phyloP scores from a whole-genome alignment of 495 filamentous ascomycete species.

The Friedmanniomyces endolithicus region DNA sequence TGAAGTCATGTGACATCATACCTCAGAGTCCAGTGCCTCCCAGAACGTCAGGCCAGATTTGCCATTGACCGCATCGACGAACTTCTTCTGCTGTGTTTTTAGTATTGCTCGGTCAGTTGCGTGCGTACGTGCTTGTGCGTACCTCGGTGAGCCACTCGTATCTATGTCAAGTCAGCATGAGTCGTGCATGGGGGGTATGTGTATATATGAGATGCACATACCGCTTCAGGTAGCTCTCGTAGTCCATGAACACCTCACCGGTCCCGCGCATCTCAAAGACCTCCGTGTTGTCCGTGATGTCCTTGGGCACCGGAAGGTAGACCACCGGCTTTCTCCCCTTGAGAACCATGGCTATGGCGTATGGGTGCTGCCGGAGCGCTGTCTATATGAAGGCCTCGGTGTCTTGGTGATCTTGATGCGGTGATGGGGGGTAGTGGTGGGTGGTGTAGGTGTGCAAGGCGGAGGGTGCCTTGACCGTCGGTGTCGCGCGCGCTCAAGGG shows the following conservation, averaged over 20 bases:
- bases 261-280: slow-evolving; percentile 87
- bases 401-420: background rate
- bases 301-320: slow-evolving; percentile 56
- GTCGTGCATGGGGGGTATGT: background rate
- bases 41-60: slow-evolving; percentile 91
- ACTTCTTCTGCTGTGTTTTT: slow-evolving; percentile 49
- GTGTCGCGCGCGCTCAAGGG: background rate
- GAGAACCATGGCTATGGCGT: slow-evolving; percentile 50
- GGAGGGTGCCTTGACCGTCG: background rate
- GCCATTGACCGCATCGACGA: slow-evolving; percentile 90
- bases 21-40: slow-evolving; percentile 85
- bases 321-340: slow-evolving; percentile 95
- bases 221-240: slow-evolving; percentile 78
- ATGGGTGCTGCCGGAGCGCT: slow-evolving; percentile 2
- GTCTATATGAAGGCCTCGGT: background rate
- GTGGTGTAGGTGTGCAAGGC: background rate
- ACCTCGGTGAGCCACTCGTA: slow-evolving; percentile 92
- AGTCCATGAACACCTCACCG: slow-evolving; percentile 76
- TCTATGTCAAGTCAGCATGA: slow-evolving; percentile 35
- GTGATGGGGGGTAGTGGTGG: background rate
- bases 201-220: slow-evolving; percentile 34
- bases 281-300: slow-evolving; percentile 70
- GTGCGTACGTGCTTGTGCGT: slow-evolving; percentile 18
- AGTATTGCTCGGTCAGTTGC: background rate
- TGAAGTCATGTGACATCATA: slow-evolving; percentile 34